Base-by-base conservation (phyloP, 805 yeast genomes). In the Debaryomyces tyrocola region DNA sequence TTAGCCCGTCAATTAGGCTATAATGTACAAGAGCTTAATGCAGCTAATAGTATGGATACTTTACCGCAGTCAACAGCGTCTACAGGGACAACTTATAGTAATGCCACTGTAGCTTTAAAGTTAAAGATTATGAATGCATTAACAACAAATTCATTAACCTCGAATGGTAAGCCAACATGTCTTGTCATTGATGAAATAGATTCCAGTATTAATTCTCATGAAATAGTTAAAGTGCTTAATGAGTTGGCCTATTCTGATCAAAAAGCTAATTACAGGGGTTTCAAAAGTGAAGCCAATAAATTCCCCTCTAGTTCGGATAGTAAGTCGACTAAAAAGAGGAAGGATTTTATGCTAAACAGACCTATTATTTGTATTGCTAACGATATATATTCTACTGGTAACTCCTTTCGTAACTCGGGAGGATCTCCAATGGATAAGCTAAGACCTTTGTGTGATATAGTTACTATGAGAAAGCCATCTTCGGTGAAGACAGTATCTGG, bases 311-410 rank as follows among this genome's bases (percentile, higher is more conserved):
- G 67, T 58, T 12, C 20, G 6, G 20, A 11, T 4, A 63, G 57
- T 31, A 63, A 59, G 18, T 38, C 46, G 7, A 44, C 51, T 27
- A 66, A 60, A 33, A 66, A 69, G 43, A 69, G 64, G 43, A 66
- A 60, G 40, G 63, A 70, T 31, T 65, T 83, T 40, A 27, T 53
- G 4, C 63, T 94, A 37, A 72, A 76, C 55, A 75, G 98, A 53
- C 98, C 98, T 1, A 89, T 94, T 15, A 88, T 92, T 44, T 91
- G 96, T 36, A 81, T 94, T 46, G 95, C 97, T 62, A 94, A 92
- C 59, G 96, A 94, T 58, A 75, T 87, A 1, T 90, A 87, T 62
- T 79, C 88, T 14, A 53, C 62, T 12, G 52, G 51, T 17, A 28
- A 14, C 24, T 51, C 53, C 2, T 44, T 66, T 1, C 55, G 67